Evolutionary conservation across 2,329 filamentous ascomycete genomes (phyloP).

Genomic region (Sporothrix dimorphospora): DNA sequence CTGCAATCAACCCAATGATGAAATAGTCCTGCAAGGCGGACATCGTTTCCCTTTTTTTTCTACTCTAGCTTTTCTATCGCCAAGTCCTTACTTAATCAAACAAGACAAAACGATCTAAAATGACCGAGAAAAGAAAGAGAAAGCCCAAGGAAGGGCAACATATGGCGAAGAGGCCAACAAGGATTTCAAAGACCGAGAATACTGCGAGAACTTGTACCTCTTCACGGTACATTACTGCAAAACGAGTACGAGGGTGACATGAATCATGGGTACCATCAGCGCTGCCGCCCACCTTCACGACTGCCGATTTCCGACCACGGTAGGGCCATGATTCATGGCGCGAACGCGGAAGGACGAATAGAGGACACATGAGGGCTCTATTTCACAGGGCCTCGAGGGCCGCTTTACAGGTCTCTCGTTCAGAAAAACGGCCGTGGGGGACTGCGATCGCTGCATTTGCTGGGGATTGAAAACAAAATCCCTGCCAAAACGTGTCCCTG

Average conservation of each 20-base stretch:
- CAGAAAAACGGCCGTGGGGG: not conserved
- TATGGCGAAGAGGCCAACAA: not conserved
- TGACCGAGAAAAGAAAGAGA: not conserved
- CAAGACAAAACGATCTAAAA: not conserved
- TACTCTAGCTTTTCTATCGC: not conserved
- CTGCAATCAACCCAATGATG: not conserved
- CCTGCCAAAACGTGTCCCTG: not conserved
- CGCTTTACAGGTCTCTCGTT: not conserved
- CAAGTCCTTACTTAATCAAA: not conserved
- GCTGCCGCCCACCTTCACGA: not conserved
- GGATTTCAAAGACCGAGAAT: not conserved
- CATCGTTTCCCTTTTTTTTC: not conserved
- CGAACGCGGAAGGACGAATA: not conserved
- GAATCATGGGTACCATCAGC: conserved; percentile 4
- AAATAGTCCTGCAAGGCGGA: not conserved
- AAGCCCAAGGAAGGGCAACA: not conserved
- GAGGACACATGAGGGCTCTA: not conserved
- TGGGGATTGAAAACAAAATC: not conserved
- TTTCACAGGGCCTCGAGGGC: no score
- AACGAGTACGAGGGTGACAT: not conserved
- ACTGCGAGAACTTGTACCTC: not conserved
- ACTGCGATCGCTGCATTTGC: not conserved
- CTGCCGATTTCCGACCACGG: not conserved
- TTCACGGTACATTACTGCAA: not conserved
- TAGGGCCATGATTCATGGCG: conserved; percentile 1